Evolutionary conservation across 345 rosid species (phyloP), one percentile per base, ranked within the genome.

Genomic region (Hibiscus syriacus): DNA sequence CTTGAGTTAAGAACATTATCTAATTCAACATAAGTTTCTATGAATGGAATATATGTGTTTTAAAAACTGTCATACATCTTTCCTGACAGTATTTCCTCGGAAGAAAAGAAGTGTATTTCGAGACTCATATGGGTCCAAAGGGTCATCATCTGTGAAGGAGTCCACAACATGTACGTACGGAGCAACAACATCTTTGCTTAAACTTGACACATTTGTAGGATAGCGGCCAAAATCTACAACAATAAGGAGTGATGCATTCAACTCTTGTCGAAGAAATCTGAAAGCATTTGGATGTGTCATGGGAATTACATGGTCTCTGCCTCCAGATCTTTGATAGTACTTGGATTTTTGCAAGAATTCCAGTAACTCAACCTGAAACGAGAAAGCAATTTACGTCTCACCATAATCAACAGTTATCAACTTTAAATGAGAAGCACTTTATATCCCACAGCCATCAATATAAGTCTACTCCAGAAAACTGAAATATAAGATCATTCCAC

Each of bases 201-300:
- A 76, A 74, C 84, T 85, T 54, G 99, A 87, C 83, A 89, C 55
- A 71, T 75, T 80, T 78, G 19, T 84, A 2, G 95, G 81, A 64
- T 82, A 86, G 48, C 97, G 96, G 66, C 95, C 97, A 57, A 94
- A 94, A 78, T 94, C 99, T 68, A 80, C 95, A 79, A 94, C 90
- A 69, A 94, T 63, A 52, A 94, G 88, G 72, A 94, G 84, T 23
- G 97, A 89, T 34, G 96, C 92, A 49, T 94, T 94, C 80, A 87
- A 81, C 81, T 83, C 78, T 66, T 85, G 85, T 70, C 97, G 84
- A 25, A 84, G 89, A 82, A 91, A 94, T 81, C 99, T 85, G 77
- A 94, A 91, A 66, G 99, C 99, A 79, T 94, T 94, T n/a, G 99
- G 99, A 84, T 94, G 99, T 69, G 96, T 89, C 96, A 91, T 91